Evolutionary conservation across 805 yeast species (phyloP), one percentile per base, ranked within the genome.

Genomic region (Suhomyces sp.): DNA sequence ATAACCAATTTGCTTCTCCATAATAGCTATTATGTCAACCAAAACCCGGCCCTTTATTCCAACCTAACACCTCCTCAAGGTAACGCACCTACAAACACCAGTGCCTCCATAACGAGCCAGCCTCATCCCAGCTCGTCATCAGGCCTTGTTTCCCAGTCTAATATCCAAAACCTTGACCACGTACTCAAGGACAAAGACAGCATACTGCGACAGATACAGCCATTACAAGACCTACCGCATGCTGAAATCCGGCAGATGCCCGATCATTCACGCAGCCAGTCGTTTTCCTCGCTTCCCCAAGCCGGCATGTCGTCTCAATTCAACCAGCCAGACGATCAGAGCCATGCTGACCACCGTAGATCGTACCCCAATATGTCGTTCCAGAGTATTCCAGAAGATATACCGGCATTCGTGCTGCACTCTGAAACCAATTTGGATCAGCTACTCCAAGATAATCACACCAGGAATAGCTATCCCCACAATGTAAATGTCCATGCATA

Each of bases 1-100:
- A 66, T 69, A 41, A 64, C 65, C 17, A 61, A 63, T 46, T 49
- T 62, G 6, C 57, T 69, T 35, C 56, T 67, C 48, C 61, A 67
- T 36, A 63, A 60, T 29, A 52, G 54, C 35, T 55, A 48, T n/a
- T 49, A 48, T 15, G 15, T 47, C 27, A 51, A 47, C 38, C 48
- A 47, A 47, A 29, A 24, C 22, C 4, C 49, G 33, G 33, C 13
- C 33, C 33, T 29, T 12, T 29, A 29, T 12, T 27, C 31, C 10
- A 29, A 29, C 33, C 33, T 4, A 12, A 29, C 22, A 6, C 22
- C n/a, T 47, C 23, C 44, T 6, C 19, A 24, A 7, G 13, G 12
- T n/a, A n/a, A 13, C 19, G 31, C 27, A 2, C 29, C 15, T 4
- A 22, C n/a, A 6, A 9, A 9, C 9, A 9, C 23, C 22, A 19